Evolutionary conservation across 768 basidiomycete species (phyloP).

Genomic region (Phlegmacium glaucopus): DNA sequence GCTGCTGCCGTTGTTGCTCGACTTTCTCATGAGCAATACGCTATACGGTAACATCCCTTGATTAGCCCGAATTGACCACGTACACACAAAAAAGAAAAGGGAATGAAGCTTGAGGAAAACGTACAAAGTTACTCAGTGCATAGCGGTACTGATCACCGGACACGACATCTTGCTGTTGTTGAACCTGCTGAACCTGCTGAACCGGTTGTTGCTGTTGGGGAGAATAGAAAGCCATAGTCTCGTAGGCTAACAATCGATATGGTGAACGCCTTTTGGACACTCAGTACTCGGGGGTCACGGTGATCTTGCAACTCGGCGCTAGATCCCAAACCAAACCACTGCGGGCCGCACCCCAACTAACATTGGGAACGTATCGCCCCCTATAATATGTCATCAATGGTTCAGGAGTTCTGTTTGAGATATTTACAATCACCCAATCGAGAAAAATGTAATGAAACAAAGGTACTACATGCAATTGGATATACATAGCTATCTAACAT

Average conservation of each 20-base stretch:
- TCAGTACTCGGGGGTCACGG: too few relatives aligned
- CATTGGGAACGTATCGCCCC: neutral
- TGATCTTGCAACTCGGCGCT: too few relatives aligned
- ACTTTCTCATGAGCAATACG: constrained; percentile 88
- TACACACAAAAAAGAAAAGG: neutral
- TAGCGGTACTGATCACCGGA: constrained; percentile 75
- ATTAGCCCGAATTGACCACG: constrained; percentile 1
- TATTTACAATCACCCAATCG: too few relatives aligned
- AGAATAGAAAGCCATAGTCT: constrained; percentile 28
- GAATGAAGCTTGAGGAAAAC: constrained; percentile 19
- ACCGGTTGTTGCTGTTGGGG: constrained; percentile 24
- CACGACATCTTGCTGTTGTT: constrained; percentile 35
- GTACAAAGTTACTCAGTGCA: constrained; percentile 78
- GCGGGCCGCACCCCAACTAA: too few relatives aligned
- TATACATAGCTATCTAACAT: constrained; percentile 25
- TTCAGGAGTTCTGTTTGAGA: too few relatives aligned
- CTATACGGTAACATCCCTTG: constrained; percentile 29
- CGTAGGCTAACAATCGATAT: neutral
- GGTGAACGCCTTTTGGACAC: neutral
- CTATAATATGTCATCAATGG: too few relatives aligned
- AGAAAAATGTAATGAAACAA: too few relatives aligned
- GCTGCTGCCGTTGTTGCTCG: constrained; percentile 72
- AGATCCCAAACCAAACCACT: too few relatives aligned
- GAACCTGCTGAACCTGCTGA: constrained; percentile 20
- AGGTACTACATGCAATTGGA: constrained; percentile 3